Evolutionary conservation across 2,329 filamentous ascomycete genomes (phyloP), one percentile per base, ranked within the genome.

Genomic region (Penicillium sp.): DNA sequence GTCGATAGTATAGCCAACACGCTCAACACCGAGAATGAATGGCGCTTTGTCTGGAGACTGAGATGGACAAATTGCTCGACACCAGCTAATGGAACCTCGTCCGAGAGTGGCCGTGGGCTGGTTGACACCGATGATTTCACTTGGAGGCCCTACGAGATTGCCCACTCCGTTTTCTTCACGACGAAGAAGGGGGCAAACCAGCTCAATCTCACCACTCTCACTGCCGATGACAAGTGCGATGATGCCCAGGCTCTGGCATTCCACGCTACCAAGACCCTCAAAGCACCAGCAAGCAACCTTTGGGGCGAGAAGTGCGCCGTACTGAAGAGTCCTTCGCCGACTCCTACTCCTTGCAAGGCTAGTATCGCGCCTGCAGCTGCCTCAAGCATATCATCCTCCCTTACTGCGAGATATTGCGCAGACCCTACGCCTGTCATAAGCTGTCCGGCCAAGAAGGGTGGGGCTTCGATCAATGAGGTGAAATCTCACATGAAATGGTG

Each of bases 281-380:
- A 43, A 43, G 47, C 47, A 6, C 47, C 9, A 43, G 5, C 38
- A 27, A 14, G 47, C 7, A 11, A 43, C 14, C 22, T n/a, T 32
- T 27, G 42, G 21, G 47, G 47, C 39, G 29, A 43, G 18, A 43
- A 43, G 32, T 49, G 47, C 39, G 47, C 47, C 39, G 47, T 49
- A 10, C 39, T 42, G 8, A 22, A 42, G 38, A 45, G 34, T 24
- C 47, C 55, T 4, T 21, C 16, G 14, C 45, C 53, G n/a, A 56
- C 53, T 10, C 43, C 50, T 34, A 43, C 43, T 32, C 53, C 56
- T 13, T 59, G 48, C 48, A 47, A 54, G n/a, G 48, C 29, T 13
- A 52, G 44, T 9, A 31, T 51, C 7, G 40, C 49, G 11, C 7
- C 45, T 24, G 22, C 50, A 6, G 47, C 47, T 22, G 54, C 49